Percentiles rank a stretch among this genome's conserved stretches.
These are phyloP conservation scores for Schoenoplectus tabernaemontani DNA, from an alignment of 202 grass and related monocot species.

Conservation along the genomic window DNA sequence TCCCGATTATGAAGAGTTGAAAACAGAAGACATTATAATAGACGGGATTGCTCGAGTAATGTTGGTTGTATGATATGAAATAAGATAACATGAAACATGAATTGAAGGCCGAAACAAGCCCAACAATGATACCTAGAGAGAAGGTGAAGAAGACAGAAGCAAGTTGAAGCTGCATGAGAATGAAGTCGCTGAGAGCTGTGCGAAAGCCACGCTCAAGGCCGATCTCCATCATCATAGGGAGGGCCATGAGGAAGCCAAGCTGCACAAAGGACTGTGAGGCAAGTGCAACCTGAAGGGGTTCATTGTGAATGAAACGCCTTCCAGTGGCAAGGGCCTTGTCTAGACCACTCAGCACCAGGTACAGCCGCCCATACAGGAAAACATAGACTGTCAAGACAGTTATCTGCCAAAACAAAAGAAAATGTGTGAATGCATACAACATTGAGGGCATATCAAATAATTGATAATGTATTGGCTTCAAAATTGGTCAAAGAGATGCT, in stretches of 20 bases:
- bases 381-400: slow-evolving; percentile 86
- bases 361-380: slow-evolving; percentile 86
- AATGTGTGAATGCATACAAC: neutral
- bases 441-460: neutral
- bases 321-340: slow-evolving; percentile 66
- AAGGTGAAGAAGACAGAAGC: slow-evolving; percentile 99
- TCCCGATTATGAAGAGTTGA: neutral
- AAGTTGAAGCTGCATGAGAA: slow-evolving; percentile 93
- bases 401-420: slow-evolving; percentile 37
- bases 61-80: neutral
- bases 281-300: slow-evolving; percentile 89
- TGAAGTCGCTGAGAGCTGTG: slow-evolving; percentile 83
- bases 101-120: neutral
- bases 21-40: neutral
- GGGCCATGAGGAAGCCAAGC: slow-evolving; percentile 91
- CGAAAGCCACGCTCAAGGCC: slow-evolving; percentile 94
- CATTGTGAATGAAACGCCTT: slow-evolving; percentile 58
- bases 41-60: neutral
- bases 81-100: neutral
- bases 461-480: neutral
- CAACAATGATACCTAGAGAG: slow-evolving; percentile 45
- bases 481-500: neutral
- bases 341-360: slow-evolving; percentile 88
- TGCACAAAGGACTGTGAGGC: slow-evolving; percentile 95
- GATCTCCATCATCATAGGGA: slow-evolving; percentile 99